Conservation (phyloP, 805 yeast species). For the Zygoascus bituminiphila region DNA sequence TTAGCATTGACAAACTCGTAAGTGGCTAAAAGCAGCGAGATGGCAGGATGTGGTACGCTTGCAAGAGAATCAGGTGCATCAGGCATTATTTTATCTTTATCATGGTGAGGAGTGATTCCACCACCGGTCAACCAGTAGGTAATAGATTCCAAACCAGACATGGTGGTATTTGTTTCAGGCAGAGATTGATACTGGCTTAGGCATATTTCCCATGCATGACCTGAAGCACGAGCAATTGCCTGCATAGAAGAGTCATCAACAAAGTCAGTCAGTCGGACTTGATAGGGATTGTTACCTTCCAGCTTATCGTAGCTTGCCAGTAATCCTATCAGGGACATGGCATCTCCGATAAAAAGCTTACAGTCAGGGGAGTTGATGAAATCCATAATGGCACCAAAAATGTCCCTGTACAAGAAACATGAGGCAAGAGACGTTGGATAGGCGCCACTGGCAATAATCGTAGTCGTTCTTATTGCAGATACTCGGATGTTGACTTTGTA, state of each 20-base stretch:
- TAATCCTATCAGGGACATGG: constrained; percentile 30
- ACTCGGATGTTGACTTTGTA: constrained; percentile 15
- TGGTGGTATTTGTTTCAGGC: not conserved
- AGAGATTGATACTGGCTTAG: constrained; percentile 9
- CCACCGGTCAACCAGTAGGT: constrained; percentile 7
- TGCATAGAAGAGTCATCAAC: constrained; percentile 31
- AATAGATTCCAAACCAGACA: constrained; percentile 1
- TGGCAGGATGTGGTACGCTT: constrained; percentile 15
- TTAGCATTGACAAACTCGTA: constrained; percentile 32
- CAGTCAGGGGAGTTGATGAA: constrained; percentile 24
- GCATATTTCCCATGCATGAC: constrained; percentile 20
- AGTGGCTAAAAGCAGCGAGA: constrained; percentile 21
- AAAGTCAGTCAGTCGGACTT: constrained; percentile 31
- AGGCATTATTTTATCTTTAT: not conserved
- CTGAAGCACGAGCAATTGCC: constrained; percentile 23
- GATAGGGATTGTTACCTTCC: constrained; percentile 31
- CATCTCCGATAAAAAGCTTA: constrained; percentile 26
- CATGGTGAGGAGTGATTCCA: not conserved
- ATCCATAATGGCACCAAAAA: constrained; percentile 30
- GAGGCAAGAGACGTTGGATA: constrained; percentile 28
- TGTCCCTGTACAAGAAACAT: constrained; percentile 29
- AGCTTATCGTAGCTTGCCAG: constrained; percentile 31
- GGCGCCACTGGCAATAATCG: constrained; percentile 25
- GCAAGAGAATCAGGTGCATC: not conserved
- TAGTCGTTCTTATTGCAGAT: constrained; percentile 24